Evolutionary conservation across 1,284 basidiomycete genomes (phyloP).

Genomic region (Bjerkandera adusta): DNA sequence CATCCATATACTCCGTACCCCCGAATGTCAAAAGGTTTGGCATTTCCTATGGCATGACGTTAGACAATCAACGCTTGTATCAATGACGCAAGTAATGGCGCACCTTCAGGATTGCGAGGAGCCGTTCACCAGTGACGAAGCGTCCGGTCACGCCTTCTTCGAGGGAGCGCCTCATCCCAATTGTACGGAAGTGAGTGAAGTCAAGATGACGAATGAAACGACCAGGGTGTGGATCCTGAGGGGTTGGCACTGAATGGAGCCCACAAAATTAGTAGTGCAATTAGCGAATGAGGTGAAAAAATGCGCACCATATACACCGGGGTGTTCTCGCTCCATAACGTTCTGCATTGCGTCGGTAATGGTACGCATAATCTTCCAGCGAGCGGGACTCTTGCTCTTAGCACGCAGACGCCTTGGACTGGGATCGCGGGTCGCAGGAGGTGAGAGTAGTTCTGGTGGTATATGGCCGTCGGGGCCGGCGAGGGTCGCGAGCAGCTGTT

Average conservation of each 20-base stretch:
- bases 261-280: slow-evolving; percentile 10
- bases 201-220: slow-evolving; percentile 77
- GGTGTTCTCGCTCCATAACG: slow-evolving; percentile 57
- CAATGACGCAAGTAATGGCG: slow-evolving; percentile 12
- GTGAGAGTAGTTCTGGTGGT: slow-evolving; percentile 70
- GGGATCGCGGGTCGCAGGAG: slow-evolving; percentile 74
- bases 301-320: slow-evolving; percentile 66
- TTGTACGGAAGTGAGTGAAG: slow-evolving; percentile 93
- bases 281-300: not conserved
- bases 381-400: slow-evolving; percentile 75
- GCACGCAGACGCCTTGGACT: slow-evolving; percentile 69
- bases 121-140: slow-evolving; percentile 89
- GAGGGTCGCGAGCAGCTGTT: slow-evolving; percentile 57
- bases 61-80: slow-evolving; percentile 1
- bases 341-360: slow-evolving; percentile 74
- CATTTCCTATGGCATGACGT: slow-evolving; percentile 60
- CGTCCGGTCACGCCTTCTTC: slow-evolving; percentile 88
- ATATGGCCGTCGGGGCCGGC: slow-evolving; percentile 63
- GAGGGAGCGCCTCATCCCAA: slow-evolving; percentile 90
- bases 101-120: slow-evolving; percentile 83
- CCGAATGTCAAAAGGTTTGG: slow-evolving; percentile 82
- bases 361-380: slow-evolving; percentile 76
- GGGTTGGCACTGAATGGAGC: slow-evolving; percentile 54
- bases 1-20: slow-evolving; percentile 97
- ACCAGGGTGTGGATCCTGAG: slow-evolving; percentile 73